A percentile compares a stretch with the other conserved stretches of the same genome.
These are phyloP conservation scores for Calocybe indica DNA, from an alignment of 768 basidiomycete genomes.

Conservation along the genomic window DNA sequence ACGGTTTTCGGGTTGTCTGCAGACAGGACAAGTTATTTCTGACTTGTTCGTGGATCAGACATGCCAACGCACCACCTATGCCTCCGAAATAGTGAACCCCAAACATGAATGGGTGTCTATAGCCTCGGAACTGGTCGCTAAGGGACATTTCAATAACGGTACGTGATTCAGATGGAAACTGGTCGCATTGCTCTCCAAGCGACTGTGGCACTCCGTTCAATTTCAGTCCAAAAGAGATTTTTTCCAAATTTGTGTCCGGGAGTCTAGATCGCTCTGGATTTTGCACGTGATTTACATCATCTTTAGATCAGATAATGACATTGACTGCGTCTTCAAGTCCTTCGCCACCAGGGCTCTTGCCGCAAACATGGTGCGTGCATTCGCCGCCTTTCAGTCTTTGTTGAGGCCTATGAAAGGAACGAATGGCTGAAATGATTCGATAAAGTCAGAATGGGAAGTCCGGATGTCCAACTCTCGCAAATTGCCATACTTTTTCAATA, in stretches of 20 bases:
- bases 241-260: too few species aligned
- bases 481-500: conserved; percentile 87
- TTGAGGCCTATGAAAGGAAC: too few species aligned
- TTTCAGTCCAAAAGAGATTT: too few species aligned
- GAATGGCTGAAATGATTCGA: neutral
- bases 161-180: neutral
- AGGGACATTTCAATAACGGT: neutral
- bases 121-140: conserved; percentile 28
- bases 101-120: conserved; percentile 45
- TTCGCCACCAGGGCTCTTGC: too few species aligned
- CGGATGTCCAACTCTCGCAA: conserved; percentile 75
- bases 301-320: too few species aligned
- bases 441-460: conserved; percentile 68
- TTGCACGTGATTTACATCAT: too few species aligned
- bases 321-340: too few species aligned
- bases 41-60: neutral
- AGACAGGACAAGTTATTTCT: neutral
- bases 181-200: neutral
- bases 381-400: neutral
- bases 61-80: conserved; percentile 31
- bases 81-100: conserved; percentile 37
- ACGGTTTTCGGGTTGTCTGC: conserved; percentile 46
- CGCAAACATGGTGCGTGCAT: neutral
- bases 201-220: neutral
- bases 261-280: too few species aligned